These are phyloP conservation scores for Fraxinus quadrangulata DNA, from an alignment of 257 asterid genomes.

Conservation along the genomic window DNA sequence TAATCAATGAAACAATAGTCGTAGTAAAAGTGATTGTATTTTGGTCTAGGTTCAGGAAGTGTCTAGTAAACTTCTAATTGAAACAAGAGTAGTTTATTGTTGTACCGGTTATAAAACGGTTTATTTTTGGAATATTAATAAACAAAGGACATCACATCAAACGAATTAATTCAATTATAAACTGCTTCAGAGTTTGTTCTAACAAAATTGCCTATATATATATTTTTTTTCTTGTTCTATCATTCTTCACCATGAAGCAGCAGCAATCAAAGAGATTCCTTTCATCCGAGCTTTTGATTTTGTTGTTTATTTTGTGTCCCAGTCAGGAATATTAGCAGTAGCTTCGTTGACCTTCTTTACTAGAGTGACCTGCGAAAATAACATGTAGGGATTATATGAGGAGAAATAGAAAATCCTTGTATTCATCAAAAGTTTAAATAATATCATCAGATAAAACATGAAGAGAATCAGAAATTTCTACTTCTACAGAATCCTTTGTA, in stretches of 20 bases:
- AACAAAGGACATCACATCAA: not conserved
- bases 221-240: not conserved
- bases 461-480: not conserved
- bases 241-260: not conserved
- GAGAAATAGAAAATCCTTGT: not conserved
- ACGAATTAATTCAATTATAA: not conserved
- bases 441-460: not conserved
- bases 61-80: too few species aligned
- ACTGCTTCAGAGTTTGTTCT: not conserved
- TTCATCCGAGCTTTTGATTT: slow-evolving; percentile 15
- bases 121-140: too few species aligned
- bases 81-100: too few species aligned
- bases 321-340: slow-evolving; percentile 54
- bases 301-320: slow-evolving; percentile 37
- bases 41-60: too few species aligned
- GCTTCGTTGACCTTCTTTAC: slow-evolving; percentile 68
- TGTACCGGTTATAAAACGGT: too few species aligned
- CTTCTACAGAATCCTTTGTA: not conserved
- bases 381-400: not conserved
- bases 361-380: slow-evolving; percentile 55
- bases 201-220: not conserved
- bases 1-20: too few species aligned
- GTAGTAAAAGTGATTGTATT: too few species aligned
- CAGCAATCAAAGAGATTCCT: not conserved
- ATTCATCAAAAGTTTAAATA: not conserved